Base-by-base conservation (phyloP, 768 basidiomycete genomes). In the Lactarius hatsudake region DNA sequence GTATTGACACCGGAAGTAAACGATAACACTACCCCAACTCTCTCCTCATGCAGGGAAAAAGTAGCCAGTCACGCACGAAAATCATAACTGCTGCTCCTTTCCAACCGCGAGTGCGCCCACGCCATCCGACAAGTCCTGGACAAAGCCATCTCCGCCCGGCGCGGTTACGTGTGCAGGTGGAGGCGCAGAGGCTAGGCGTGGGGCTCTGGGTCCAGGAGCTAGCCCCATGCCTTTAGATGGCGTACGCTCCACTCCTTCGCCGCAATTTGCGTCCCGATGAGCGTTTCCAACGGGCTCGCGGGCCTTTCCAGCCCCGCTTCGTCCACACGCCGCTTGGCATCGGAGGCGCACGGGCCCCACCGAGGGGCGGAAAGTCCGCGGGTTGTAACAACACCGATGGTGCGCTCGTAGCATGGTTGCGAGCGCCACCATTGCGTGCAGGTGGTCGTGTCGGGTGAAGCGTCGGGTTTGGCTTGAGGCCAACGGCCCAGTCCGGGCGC, bases 401-500 rank as follows among this genome's bases (percentile, higher is more conserved):
- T 12, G 74, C 80, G 62, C 77, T 78, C 40, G 79, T 70, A 62
- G 69, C 68, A 53, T 75, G 74, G 53, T 75, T 71, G 17, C 75
- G 71, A 70, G 82, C 80, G 58, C 88, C 86, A 66, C 85, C 85
- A 72, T 86, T 84, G 12, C 86, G 82, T 28, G 77, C 66, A 17
- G 74, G 66, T 32, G 64, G 42, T 32, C 78, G 78, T 1, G 82
- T 77, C 36, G 82, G 56, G 69, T 89, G 84, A 32, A 90, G 76
- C 15, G 86, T 89, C 34, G 88, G 87, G 67, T 91, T 88, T 0
- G 91, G 85, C 74, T 89, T 91, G 40, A 94, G 80, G 18, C 91
- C 91, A 5, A 94, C 90, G 20, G 93, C 92, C 93, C 93, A 94
- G 75, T 94, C 93, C 48, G 93, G 93, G 65, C 93, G 83, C 2